Percentiles rank a stretch among this genome's conserved stretches.
Evolutionary conservation across 441 rosid genomes (phyloP).

Genomic region (Jatropha multifida): DNA sequence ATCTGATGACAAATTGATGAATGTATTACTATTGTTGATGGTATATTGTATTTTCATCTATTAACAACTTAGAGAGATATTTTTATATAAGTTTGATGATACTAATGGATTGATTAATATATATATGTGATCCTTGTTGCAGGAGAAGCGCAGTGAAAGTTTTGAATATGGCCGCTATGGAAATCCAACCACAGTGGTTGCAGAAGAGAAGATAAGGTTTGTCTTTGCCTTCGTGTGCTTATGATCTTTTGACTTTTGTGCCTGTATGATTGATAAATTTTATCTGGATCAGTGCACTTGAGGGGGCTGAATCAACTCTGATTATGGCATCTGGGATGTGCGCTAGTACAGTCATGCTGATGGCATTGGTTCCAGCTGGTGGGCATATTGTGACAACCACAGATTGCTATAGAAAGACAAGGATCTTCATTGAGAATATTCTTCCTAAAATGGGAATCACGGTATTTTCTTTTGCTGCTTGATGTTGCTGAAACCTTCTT

Average conservation of each 20-base stretch:
- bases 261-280: constrained; percentile 8
- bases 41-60: too few relatives aligned
- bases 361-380: constrained; percentile 98
- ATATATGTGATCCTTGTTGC: constrained; percentile 16
- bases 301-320: constrained; percentile 95
- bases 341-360: constrained; percentile 81
- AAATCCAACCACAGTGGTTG: constrained; percentile 87
- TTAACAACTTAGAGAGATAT: background rate
- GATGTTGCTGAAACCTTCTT: background rate
- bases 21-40: too few relatives aligned
- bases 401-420: constrained; percentile 92
- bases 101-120: background rate
- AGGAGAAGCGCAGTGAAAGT: constrained; percentile 83
- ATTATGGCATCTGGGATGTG: constrained; percentile 98
- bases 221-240: background rate
- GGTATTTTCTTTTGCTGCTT: constrained; percentile 36
- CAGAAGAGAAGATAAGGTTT: constrained; percentile 88
- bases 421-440: constrained; percentile 88
- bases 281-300: constrained; percentile 64
- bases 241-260: background rate
- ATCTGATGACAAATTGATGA: background rate
- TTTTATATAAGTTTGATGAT: background rate
- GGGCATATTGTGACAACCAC: constrained; percentile 97
- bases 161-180: constrained; percentile 99
- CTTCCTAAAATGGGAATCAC: constrained; percentile 94